Conservation (phyloP, 1,284 basidiomycete genomes). For the Heterobasidion irregulare region DNA sequence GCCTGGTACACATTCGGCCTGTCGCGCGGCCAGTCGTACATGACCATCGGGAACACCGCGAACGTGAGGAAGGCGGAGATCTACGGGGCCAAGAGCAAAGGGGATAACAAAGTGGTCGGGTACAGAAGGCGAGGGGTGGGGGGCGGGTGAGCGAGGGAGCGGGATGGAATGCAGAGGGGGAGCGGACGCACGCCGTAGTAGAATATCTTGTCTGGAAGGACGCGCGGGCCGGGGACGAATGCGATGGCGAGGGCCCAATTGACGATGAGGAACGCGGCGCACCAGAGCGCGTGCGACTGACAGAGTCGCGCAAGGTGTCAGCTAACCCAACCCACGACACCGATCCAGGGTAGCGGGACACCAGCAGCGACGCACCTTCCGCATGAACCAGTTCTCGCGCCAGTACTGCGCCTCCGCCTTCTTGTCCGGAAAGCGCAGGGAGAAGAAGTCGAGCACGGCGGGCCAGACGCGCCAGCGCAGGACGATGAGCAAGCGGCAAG, state of each 20-base stretch:
- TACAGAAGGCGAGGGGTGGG: background rate
- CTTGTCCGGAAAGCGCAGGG: slow-evolving; percentile 45
- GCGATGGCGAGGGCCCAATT: slow-evolving; percentile 62
- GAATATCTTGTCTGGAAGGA: slow-evolving; percentile 48
- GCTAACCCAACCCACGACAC: background rate
- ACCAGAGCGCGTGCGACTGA: slow-evolving; percentile 53
- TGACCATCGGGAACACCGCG: slow-evolving; percentile 42
- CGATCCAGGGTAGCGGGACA: background rate
- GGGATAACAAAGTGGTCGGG: slow-evolving; percentile 14
- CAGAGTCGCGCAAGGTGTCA: background rate
- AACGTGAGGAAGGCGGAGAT: slow-evolving; percentile 33
- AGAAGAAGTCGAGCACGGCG: slow-evolving; percentile 40
- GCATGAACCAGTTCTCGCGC: slow-evolving; percentile 43
- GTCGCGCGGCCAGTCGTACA: slow-evolving; percentile 63
- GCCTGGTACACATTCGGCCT: slow-evolving; percentile 53
- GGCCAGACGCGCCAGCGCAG: slow-evolving; percentile 36
- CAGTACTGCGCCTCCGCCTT: slow-evolving; percentile 52
- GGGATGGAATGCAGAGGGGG: background rate
- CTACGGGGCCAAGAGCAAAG: slow-evolving; percentile 9
- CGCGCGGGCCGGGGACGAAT: slow-evolving; percentile 39
- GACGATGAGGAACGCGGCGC: slow-evolving; percentile 54
- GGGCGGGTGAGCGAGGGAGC: background rate
- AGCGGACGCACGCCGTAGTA: slow-evolving; percentile 45
- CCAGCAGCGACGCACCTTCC: slow-evolving; percentile 26
- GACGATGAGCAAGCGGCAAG: slow-evolving; percentile 19